These are phyloP conservation scores for Suillus weaverae DNA, from an alignment of 768 basidiomycete species.

Conservation along the genomic window DNA sequence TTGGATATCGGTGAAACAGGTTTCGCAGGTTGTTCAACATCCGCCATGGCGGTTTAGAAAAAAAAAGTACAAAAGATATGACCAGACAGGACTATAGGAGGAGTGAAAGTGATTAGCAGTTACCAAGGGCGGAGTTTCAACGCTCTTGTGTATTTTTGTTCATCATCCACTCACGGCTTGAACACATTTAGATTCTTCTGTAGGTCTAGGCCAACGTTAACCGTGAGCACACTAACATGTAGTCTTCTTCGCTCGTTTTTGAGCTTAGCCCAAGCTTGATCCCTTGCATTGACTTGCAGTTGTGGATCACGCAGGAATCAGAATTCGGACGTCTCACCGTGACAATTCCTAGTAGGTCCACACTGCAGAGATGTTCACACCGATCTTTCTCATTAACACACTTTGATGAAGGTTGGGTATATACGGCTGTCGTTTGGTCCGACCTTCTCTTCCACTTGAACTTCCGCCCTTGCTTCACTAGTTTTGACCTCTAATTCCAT, in stretches of 20 bases:
- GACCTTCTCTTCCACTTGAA: not conserved
- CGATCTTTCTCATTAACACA: not conserved
- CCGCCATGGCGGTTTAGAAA: constrained; percentile 20
- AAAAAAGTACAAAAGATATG: not conserved
- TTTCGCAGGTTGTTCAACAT: constrained; percentile 21
- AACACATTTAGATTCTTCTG: not conserved
- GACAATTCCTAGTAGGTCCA: not conserved
- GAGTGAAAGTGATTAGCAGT: not conserved
- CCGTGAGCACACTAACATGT: not conserved
- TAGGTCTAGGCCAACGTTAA: not conserved
- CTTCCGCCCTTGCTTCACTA: not conserved
- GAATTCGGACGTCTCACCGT: not conserved
- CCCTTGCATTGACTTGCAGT: not conserved
- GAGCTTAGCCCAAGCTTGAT: not conserved
- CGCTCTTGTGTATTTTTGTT: not conserved
- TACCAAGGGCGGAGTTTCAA: constrained; percentile 2
- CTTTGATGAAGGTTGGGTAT: not conserved
- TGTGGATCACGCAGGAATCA: not conserved
- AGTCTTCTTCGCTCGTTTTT: not conserved
- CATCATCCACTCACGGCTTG: not conserved
- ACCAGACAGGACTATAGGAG: constrained; percentile 1
- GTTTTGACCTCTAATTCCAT: not conserved
- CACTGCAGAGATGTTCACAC: not conserved
- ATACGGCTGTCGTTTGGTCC: not conserved
- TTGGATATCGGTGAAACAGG: constrained; percentile 68